Percentiles rank a stretch among this genome's conserved stretches.
phyloP scores from a whole-genome alignment of 2,329 filamentous ascomycete genomes.

The Ophiostoma angusticollis region DNA sequence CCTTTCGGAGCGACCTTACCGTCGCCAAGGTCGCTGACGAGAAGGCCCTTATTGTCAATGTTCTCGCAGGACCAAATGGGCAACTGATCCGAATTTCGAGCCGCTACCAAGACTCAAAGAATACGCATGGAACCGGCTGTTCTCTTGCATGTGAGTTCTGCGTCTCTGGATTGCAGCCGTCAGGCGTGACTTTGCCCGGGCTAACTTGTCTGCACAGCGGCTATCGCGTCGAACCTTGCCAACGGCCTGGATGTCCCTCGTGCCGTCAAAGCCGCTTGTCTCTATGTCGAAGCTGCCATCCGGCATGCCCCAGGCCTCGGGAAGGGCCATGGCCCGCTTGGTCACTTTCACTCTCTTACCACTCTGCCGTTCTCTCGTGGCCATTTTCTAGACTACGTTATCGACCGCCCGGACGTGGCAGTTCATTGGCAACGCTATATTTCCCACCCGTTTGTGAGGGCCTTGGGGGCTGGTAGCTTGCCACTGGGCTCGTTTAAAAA shows the following conservation, averaged over 20 bases:
- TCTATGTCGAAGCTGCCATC: slow-evolving; percentile 62
- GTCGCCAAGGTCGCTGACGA: slow-evolving; percentile 47
- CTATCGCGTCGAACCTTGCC: slow-evolving; percentile 62
- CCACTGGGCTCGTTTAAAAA: slow-evolving; percentile 68
- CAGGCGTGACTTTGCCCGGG: too few relatives aligned
- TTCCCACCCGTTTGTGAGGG: slow-evolving; percentile 70
- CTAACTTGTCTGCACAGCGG: slow-evolving; percentile 31
- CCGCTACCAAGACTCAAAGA: slow-evolving; percentile 57
- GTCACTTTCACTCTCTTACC: slow-evolving; percentile 65
- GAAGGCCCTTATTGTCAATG: slow-evolving; percentile 57
- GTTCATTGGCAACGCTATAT: slow-evolving; percentile 63
- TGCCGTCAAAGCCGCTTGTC: slow-evolving; percentile 55
- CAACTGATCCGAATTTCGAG: slow-evolving; percentile 53
- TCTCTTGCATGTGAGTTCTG: slow-evolving; percentile 63
- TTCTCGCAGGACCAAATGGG: slow-evolving; percentile 50
- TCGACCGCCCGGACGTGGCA: slow-evolving; percentile 62
- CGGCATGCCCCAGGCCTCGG: slow-evolving; percentile 50
- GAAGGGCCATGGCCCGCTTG: slow-evolving; percentile 57
- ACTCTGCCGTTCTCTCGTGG: slow-evolving; percentile 56
- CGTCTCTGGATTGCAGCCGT: too few relatives aligned
- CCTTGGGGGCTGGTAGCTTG: slow-evolving; percentile 62
- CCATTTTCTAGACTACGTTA: slow-evolving; percentile 70
- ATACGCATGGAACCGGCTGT: slow-evolving; percentile 92
- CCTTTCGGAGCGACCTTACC: slow-evolving; percentile 51
- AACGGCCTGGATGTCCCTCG: slow-evolving; percentile 40